phyloP scores from a whole-genome alignment of 208 protist genomes.

The Crithidia expoeki region DNA sequence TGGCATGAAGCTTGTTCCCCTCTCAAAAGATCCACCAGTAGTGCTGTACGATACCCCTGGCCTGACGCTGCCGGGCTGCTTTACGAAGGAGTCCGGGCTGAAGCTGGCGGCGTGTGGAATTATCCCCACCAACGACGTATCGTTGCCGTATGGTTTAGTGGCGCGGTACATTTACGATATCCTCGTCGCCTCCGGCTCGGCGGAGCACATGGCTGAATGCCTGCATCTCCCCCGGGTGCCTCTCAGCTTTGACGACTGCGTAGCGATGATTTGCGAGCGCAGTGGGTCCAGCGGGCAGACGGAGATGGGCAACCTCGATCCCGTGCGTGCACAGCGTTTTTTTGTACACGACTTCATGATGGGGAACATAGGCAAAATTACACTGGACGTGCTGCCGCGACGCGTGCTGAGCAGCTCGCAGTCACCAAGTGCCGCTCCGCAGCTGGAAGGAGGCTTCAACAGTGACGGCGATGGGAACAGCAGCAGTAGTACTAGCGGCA shows the following conservation, averaged over 20 bases:
- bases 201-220: conserved; percentile 87
- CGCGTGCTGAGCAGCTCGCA: conserved; percentile 39
- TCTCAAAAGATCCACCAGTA: conserved; percentile 81
- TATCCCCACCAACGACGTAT: conserved; percentile 84
- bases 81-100: conserved; percentile 84
- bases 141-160: conserved; percentile 65
- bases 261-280: conserved; percentile 89
- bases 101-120: conserved; percentile 88
- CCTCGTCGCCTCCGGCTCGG: conserved; percentile 54
- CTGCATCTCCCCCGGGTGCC: conserved; percentile 82
- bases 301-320: conserved; percentile 81
- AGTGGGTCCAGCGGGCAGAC: conserved; percentile 84
- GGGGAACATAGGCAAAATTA: conserved; percentile 82
- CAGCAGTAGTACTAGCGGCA: background rate
- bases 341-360: conserved; percentile 88
- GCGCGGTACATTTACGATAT: conserved; percentile 88
- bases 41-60: conserved; percentile 91
- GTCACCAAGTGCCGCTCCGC: conserved; percentile 13
- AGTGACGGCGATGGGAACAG: background rate
- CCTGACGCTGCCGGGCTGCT: conserved; percentile 85
- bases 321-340: conserved; percentile 69
- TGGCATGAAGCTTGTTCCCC: conserved; percentile 78
- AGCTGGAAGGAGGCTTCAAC: conserved; percentile 19
- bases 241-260: conserved; percentile 90
- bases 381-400: conserved; percentile 81